Base-by-base conservation (phyloP, 1,139 yeast species). In the Pichia sp. region DNA sequence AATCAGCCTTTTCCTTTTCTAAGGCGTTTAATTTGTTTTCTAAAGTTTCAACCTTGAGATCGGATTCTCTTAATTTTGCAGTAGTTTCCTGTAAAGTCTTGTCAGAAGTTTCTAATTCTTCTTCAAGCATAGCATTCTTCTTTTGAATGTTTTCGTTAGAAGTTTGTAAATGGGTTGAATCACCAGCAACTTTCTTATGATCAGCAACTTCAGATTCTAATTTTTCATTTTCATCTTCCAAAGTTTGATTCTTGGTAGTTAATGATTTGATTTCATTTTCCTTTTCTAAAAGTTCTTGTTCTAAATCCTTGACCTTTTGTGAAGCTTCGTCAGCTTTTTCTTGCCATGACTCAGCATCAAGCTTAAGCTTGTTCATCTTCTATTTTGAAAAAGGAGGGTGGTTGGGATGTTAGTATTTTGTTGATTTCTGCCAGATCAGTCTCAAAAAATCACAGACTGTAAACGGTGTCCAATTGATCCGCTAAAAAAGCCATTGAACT, bases 281-380 rank as follows among this genome's bases (percentile, higher is more conserved):
- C 74, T 90, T 90, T 61, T 87, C 92, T 59, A 86, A 76, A 66
- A 78, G 77, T 64, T 89, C 96, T 71, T 89, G 96, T 70, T 92
- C 97, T 68, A 90, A 77, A 64, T 78, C 85, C 77, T 90, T 92
- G 72, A 86, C 81, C 68, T 82, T 82, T 56, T 77, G 82, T 53
- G 81, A 70, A 62, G 87, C 79, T 62, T 86, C 96, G 64, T 92
- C 98, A 54, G 94, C 85, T 75, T 89, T 87, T 69, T 88, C 96
- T 74, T 90, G 96, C 86, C 97, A 95, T 63, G 85, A 75, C 74
- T 94, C 99, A 58, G 96, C 90, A 68, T 92, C 98, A 63, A 86
- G 76, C 73, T 90, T 90, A 70, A 92, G 82, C 72, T 82, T 81
- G 76, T 77, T 84, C 75, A 92, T 76, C 81, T 92, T 90, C 94